Evolutionary conservation across 768 basidiomycete species (phyloP).

Genomic region (Mycena venus): DNA sequence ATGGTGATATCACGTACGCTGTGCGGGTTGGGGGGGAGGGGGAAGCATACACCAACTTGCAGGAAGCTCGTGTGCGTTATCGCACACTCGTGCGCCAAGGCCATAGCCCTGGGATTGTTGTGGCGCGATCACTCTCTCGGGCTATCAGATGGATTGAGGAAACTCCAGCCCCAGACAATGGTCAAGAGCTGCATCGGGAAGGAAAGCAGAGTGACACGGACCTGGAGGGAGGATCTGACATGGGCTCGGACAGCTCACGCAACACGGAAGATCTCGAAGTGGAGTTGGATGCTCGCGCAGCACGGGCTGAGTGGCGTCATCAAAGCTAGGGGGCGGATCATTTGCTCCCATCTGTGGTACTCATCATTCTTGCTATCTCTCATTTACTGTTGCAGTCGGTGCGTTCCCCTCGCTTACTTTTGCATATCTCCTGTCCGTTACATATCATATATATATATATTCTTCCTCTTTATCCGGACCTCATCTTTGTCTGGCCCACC

Average conservation of each 20-base stretch:
- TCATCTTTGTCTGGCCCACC: no score
- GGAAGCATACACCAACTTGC: not conserved
- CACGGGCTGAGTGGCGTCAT: not conserved
- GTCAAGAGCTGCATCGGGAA: not conserved
- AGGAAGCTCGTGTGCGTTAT: not conserved
- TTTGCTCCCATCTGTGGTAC: not conserved
- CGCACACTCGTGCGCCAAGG: not conserved
- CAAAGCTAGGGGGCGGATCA: not conserved
- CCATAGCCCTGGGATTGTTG: not conserved
- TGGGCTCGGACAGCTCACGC: not conserved
- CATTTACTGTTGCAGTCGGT: no score
- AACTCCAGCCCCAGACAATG: not conserved
- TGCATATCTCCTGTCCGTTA: not conserved
- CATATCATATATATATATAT: not conserved
- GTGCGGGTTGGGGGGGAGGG: not conserved
- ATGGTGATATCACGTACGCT: no score
- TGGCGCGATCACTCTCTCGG: not conserved
- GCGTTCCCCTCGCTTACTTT: not conserved
- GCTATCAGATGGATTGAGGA: not conserved
- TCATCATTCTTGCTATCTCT: not conserved
- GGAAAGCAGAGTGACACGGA: not conserved
- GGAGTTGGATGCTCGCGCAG: not conserved
- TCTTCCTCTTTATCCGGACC: no score
- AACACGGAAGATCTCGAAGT: not conserved
- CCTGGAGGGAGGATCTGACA: not conserved